These are phyloP conservation scores for Suillus lakei DNA, from an alignment of 768 basidiomycete species.

Conservation along the genomic window DNA sequence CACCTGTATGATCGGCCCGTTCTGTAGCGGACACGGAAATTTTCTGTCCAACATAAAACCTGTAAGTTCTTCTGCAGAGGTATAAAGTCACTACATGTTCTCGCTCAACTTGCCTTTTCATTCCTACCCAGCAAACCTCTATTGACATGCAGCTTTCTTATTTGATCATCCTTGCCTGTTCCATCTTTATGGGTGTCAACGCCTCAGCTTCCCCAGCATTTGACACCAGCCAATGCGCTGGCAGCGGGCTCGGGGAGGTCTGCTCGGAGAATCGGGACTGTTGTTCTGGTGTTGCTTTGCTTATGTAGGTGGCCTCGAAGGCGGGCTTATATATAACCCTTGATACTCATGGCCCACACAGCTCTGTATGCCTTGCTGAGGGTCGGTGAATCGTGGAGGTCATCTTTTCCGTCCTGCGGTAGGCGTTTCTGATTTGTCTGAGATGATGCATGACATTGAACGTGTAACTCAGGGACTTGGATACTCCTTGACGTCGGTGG, in stretches of 20 bases:
- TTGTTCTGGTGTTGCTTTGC: background rate
- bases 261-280: background rate
- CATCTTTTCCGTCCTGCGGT: background rate
- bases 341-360: background rate
- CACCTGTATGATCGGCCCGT: background rate
- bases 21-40: background rate
- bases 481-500: background rate
- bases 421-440: background rate
- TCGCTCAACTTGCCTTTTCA: background rate
- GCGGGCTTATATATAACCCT: background rate
- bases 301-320: background rate
- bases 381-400: background rate
- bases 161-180: background rate
- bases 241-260: background rate
- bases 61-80: background rate
- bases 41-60: background rate
- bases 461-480: background rate
- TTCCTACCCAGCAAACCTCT: background rate
- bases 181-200: background rate
- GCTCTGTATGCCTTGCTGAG: background rate
- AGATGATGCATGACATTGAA: background rate
- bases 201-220: background rate
- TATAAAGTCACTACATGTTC: background rate
- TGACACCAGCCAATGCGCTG: background rate
- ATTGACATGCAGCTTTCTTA: slow-evolving; percentile 1